Evolutionary conservation across 371 early-diverging fungal genomes (phyloP).

Genomic region (Mucor racemosus): DNA sequence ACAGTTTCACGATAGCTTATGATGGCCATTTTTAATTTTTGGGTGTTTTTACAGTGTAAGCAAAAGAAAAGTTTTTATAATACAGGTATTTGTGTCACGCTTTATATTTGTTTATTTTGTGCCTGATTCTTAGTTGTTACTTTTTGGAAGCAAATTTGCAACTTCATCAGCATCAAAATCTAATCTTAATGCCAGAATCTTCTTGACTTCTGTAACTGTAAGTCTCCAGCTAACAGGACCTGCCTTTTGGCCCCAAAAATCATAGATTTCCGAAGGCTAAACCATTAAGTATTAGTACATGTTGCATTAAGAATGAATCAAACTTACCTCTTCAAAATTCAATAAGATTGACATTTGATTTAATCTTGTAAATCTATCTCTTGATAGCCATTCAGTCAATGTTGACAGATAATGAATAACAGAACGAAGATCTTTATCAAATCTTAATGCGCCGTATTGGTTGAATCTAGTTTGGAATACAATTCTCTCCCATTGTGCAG

Average conservation of each 20-base stretch:
- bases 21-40: constrained; percentile 9
- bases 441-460: constrained; percentile 80
- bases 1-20: constrained; percentile 20
- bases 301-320: neutral
- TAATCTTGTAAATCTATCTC: constrained; percentile 80
- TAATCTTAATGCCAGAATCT: constrained; percentile 51
- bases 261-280: constrained; percentile 70
- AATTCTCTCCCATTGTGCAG: constrained; percentile 86
- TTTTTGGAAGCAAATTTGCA: constrained; percentile 24
- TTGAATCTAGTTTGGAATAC: constrained; percentile 87
- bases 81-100: neutral
- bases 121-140: neutral
- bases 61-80: neutral
- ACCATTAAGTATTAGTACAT: neutral
- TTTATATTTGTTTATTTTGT: neutral
- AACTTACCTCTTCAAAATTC: constrained; percentile 72
- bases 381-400: constrained; percentile 65
- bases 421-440: constrained; percentile 88
- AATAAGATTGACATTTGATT: constrained; percentile 82
- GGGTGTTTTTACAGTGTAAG: neutral
- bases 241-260: constrained; percentile 72
- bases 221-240: constrained; percentile 70
- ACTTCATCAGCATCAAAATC: constrained; percentile 36
- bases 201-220: constrained; percentile 66
- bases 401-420: constrained; percentile 72